phyloP scores from a whole-genome alignment of 805 yeast genomes.

The Millerago galiae region DNA sequence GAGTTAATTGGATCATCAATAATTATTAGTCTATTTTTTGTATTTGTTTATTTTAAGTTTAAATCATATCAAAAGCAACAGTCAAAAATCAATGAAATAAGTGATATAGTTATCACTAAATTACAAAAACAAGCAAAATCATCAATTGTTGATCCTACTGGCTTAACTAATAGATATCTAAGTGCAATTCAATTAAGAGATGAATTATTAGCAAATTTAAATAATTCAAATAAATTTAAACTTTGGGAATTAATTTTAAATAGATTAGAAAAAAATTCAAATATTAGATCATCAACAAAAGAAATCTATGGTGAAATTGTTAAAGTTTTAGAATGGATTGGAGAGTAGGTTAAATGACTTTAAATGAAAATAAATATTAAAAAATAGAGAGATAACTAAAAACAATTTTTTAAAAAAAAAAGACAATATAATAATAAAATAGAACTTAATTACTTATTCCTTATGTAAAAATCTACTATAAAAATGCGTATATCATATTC shows the following conservation, averaged over 20 bases:
- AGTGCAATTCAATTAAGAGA: slow-evolving; percentile 73
- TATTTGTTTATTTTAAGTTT: slow-evolving; percentile 29
- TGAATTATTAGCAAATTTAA: slow-evolving; percentile 37
- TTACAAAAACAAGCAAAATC: slow-evolving; percentile 40
- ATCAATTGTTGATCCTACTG: slow-evolving; percentile 27
- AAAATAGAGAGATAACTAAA: neutral
- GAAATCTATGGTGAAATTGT: slow-evolving; percentile 85
- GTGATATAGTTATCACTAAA: slow-evolving; percentile 41
- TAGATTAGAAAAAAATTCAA: slow-evolving; percentile 58
- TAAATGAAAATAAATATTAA: neutral
- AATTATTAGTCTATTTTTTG: slow-evolving; percentile 6
- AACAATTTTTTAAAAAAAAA: neutral
- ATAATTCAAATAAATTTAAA: slow-evolving; percentile 30
- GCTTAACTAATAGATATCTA: slow-evolving; percentile 39
- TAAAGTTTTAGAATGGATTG: slow-evolving; percentile 85
- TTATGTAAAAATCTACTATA: too few relatives aligned
- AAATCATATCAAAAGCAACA: slow-evolving; percentile 32
- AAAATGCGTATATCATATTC: too few relatives aligned
- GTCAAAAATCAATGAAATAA: slow-evolving; percentile 37
- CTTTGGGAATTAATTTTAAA: slow-evolving; percentile 55
- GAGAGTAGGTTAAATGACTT: slow-evolving; percentile 18
- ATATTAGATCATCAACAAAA: slow-evolving; percentile 51
- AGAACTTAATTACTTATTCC: too few relatives aligned
- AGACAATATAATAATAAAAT: neutral
- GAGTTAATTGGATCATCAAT: slow-evolving; percentile 12